Conservation (phyloP, 2,329 filamentous ascomycete species). For the Aspergillus pseudoterreus region DNA sequence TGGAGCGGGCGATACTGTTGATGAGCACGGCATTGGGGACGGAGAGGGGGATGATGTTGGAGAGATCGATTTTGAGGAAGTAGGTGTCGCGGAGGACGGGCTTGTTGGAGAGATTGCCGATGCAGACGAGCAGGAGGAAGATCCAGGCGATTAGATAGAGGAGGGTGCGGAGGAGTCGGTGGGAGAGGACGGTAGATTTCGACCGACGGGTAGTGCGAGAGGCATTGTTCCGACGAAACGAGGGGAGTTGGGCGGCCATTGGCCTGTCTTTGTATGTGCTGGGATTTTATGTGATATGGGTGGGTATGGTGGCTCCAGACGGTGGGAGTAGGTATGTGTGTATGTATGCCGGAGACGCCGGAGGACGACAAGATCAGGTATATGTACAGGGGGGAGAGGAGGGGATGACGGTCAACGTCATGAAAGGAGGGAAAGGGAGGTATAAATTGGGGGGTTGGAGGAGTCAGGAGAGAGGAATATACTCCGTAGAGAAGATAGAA, state of each 20-base stretch:
- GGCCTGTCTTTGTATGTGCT: conserved; percentile 1
- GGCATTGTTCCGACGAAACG: conserved; percentile 20
- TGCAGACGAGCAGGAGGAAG: conserved; percentile 75
- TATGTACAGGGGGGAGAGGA: not conserved
- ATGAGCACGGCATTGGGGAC: conserved; percentile 71
- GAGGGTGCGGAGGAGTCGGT: conserved; percentile 62
- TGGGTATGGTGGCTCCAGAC: not conserved
- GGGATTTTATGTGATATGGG: not conserved
- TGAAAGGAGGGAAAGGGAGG: not conserved
- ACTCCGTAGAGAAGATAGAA: not conserved
- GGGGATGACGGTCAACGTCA: not conserved
- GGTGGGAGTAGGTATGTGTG: not conserved
- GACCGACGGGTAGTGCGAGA: conserved; percentile 25
- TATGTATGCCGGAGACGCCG: not conserved
- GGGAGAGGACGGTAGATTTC: conserved; percentile 45
- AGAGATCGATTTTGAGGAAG: conserved; percentile 80
- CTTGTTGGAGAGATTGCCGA: conserved; percentile 67
- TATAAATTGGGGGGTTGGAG: not conserved
- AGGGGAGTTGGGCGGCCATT: conserved; percentile 23
- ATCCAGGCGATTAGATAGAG: conserved; percentile 71
- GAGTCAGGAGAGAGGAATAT: not conserved
- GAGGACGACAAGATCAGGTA: not conserved
- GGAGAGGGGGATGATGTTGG: conserved; percentile 71
- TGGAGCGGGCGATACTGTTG: conserved; percentile 79
- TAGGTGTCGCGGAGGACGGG: conserved; percentile 66